Base-by-base conservation (phyloP, 441 rosid species). In the Erodium texanum region DNA sequence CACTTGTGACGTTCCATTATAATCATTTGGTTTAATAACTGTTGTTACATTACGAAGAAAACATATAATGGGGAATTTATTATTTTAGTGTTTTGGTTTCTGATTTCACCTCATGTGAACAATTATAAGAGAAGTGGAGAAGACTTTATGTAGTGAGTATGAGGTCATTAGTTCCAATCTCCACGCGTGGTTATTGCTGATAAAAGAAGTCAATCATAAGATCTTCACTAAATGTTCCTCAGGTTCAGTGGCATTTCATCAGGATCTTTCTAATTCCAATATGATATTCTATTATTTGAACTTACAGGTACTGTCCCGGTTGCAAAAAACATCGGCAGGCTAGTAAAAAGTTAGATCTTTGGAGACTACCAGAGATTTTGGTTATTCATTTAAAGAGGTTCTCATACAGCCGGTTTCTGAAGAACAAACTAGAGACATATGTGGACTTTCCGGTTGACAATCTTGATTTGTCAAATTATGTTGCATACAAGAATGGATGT, bases 271-370 rank as follows among this genome's bases (percentile, higher is more conserved):
- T 50, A 50, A 15, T 73, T 71, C 70, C 82, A 67, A 77, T 74
- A 27, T 32, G 45, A 23, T 62, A 64, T 64, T 22, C 66, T 75
- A 65, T 16, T 69, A 45, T 56, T 64, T 73, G 58, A 73, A 24
- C 9, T 65, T 76, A 45, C 75, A 88, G 91, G 94, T 86, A 81
- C 70, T 86, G 94, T 78, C 91, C 91, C 66, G 63, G 83, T 71
- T 88, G 94, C 86, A 86, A 88, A 76, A 80, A 82, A 70, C 94
- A 86, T 72, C 72, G 80, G 29, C 94, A 86, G 82, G 94, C 94
- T 38, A 78, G 82, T 70, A 88, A 88, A 79, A 88, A 85, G 79
- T 81, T 88, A 74, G 89, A 88, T 78, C 89, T 88, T 36, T 86
- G 94, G 94, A 86, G 94, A 78, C 74, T 86, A 69, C 94, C 94